Conservation (phyloP, 2,329 filamentous ascomycete genomes). For the Lecanicillium sp. region DNA sequence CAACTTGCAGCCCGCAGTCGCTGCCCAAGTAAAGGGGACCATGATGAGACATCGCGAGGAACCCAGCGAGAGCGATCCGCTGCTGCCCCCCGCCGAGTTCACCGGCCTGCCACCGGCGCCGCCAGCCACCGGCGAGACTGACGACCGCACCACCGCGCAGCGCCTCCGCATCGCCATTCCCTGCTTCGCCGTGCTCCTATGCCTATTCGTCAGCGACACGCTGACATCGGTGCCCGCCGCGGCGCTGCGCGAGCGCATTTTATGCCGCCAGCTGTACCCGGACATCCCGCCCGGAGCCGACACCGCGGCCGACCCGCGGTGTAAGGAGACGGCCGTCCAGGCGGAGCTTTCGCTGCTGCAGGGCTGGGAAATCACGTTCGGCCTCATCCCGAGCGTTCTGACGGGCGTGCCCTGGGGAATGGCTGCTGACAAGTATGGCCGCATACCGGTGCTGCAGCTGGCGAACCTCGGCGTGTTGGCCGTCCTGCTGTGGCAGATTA, state of each 20-base stretch:
- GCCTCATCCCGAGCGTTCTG: constrained; percentile 17
- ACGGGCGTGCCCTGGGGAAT: constrained; percentile 19
- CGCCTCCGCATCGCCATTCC: constrained; percentile 5
- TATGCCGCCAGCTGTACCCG: constrained; percentile 12
- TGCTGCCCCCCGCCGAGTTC: not conserved
- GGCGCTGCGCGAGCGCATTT: constrained; percentile 11
- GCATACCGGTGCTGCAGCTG: constrained; percentile 16
- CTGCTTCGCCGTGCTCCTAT: not conserved
- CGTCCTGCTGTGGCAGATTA: constrained; percentile 2
- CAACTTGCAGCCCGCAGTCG: too few relatives aligned
- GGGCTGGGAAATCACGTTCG: constrained; percentile 18
- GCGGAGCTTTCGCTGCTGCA: constrained; percentile 18
- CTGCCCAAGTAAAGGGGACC: not conserved
- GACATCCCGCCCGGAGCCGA: not conserved
- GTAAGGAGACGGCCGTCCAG: constrained; percentile 19
- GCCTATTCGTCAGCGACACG: not conserved
- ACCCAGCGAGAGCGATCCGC: constrained; percentile 1
- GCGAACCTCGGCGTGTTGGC: constrained; percentile 15
- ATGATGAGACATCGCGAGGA: not conserved
- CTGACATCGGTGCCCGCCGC: not conserved
- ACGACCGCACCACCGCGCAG: constrained; percentile 1
- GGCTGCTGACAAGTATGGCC: constrained; percentile 18
- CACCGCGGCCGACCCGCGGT: constrained; percentile 4
- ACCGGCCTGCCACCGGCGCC: not conserved
- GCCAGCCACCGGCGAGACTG: not conserved